Base-by-base conservation (phyloP, 495 filamentous ascomycete species). In the Diplogelasinospora grovesii region DNA sequence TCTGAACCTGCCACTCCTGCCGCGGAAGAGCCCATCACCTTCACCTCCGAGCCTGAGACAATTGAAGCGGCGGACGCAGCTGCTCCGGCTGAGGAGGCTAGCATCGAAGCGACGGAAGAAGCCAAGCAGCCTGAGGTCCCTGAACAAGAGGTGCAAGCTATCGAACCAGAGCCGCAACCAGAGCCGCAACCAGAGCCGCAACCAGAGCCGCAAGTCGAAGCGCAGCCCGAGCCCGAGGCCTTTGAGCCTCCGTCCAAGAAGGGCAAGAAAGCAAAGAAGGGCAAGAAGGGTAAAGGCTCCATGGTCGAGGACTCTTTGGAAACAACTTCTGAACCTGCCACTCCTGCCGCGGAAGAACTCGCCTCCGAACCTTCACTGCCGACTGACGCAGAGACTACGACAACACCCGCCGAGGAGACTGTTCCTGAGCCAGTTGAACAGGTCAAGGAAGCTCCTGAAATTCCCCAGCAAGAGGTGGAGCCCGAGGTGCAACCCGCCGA, bases 251-350 rank as follows among this genome's bases (percentile, higher is more conserved):
- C 11, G 4, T 19, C 33, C n/a, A n/a, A n/a, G n/a, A n/a, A n/a
- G n/a, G n/a, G n/a, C n/a, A 55, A 49, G 36, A 53, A 39, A 18
- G 13, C 22, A 15, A 53, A 53, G 50, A 57, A 51, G 13, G 30
- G 43, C 3, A 52, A 59, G 45, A 63, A 63, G 46, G 32, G 49
- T 32, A 59, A 33, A 33, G 11, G 11, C 8, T 8, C 6, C 6
- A 41, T 32, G 28, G 28, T 15, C 8, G 10, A 8, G 5, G 36
- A 18, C 15, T n/a, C n/a, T n/a, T 4, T 24, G 2, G 19, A 36
- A 24, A 8, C 8, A 26, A n/a, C 16, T 22, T 9, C 22, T 11
- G 38, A 57, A 26, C 36, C 46, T 4, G 36, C 23, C 25, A 21
- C 5, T n/a, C 8, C 29, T 15, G 29, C 5, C 6, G 29, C 5